Conservation (phyloP, 2,329 filamentous ascomycete species). For the Grosmannia huntii region DNA sequence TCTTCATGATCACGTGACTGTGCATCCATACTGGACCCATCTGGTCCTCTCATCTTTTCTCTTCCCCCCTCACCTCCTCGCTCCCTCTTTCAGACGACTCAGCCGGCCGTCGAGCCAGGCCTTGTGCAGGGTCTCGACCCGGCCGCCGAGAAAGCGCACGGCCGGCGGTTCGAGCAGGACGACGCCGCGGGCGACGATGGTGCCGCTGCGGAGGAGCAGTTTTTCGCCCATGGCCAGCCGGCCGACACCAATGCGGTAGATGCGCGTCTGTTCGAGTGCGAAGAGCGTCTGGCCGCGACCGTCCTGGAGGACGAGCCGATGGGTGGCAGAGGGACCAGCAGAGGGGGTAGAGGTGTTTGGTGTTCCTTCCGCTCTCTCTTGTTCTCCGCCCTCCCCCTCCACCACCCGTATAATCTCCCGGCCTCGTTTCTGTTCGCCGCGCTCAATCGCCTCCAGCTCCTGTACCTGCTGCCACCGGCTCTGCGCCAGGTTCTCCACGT, state of each 20-base stretch:
- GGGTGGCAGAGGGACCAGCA: conserved; percentile 37
- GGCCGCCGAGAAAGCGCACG: conserved; percentile 71
- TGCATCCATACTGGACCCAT: no score
- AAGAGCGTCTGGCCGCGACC: conserved; percentile 54
- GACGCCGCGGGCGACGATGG: conserved; percentile 59
- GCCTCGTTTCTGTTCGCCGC: conserved; percentile 63
- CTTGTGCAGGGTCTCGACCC: conserved; percentile 68
- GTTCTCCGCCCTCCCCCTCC: conserved; percentile 30
- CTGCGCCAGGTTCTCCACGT: conserved; percentile 69
- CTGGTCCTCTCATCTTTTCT: no score
- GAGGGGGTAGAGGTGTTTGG: not conserved
- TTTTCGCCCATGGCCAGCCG: conserved; percentile 69
- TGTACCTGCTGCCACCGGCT: conserved; percentile 84
- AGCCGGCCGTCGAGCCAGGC: conserved; percentile 64
- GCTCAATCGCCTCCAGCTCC: conserved; percentile 58
- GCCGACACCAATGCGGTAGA: conserved; percentile 52
- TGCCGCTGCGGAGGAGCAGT: conserved; percentile 53
- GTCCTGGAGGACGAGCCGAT: conserved; percentile 77
- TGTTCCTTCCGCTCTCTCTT: not conserved
- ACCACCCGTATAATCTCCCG: conserved; percentile 66
- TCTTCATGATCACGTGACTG: no score
- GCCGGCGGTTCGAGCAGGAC: conserved; percentile 61
- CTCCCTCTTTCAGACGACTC: conserved; percentile 49
- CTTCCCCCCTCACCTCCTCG: conserved; percentile 14
- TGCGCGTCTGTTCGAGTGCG: conserved; percentile 56